Evolutionary conservation across 148 eudicot species (phyloP).

Genomic region (Cornus kousa): DNA sequence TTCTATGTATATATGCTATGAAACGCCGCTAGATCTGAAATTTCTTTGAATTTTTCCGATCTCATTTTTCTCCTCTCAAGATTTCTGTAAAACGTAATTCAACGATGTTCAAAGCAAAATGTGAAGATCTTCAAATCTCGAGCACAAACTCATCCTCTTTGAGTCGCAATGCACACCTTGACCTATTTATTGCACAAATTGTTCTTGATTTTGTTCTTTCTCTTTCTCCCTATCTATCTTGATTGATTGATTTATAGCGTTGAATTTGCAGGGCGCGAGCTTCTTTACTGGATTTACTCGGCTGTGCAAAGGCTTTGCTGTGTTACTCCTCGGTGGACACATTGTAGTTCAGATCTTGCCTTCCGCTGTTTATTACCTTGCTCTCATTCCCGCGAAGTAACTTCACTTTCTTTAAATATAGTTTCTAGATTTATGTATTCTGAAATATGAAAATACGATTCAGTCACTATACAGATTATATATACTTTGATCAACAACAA

Average conservation of each 20-base stretch:
- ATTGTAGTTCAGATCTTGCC: slow-evolving; percentile 76
- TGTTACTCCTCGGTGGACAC: slow-evolving; percentile 70
- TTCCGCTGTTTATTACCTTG: slow-evolving; percentile 64
- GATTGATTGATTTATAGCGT: slow-evolving; percentile 3
- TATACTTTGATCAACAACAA: too few relatives aligned
- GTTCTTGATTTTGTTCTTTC: neutral
- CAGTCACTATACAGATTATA: too few relatives aligned
- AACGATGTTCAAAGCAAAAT: neutral
- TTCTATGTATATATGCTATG: neutral
- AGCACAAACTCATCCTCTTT: neutral
- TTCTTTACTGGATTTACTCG: slow-evolving; percentile 64
- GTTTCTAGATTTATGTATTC: too few relatives aligned
- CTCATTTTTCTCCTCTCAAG: neutral
- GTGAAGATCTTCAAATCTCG: neutral
- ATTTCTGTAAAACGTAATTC: neutral
- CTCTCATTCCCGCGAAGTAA: slow-evolving; percentile 89
- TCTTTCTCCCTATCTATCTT: neutral
- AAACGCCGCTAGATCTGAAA: slow-evolving; percentile 1
- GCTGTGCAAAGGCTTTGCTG: slow-evolving; percentile 87
- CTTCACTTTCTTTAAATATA: neutral
- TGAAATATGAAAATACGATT: too few relatives aligned
- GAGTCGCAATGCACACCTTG: neutral
- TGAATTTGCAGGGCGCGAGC: slow-evolving; percentile 38
- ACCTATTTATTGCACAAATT: neutral
- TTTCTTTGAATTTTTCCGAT: neutral